Percentiles rank a stretch among this genome's conserved stretches.
phyloP scores from a whole-genome alignment of 441 rosid species.

The Biscutella laevigata region DNA sequence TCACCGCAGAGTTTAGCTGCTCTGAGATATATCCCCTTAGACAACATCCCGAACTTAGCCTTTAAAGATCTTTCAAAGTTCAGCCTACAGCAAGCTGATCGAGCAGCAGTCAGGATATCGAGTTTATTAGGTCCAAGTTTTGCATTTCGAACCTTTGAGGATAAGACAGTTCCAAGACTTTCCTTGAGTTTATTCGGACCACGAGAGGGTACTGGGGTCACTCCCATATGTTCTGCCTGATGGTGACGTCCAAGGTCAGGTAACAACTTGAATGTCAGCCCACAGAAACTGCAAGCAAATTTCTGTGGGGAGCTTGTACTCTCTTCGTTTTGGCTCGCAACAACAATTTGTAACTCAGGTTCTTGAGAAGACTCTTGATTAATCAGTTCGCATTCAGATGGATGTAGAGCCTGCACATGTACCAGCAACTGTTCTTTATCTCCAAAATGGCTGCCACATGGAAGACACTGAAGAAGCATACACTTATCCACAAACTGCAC shows the following conservation, averaged over 20 bases:
- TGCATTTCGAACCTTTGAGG: slow-evolving; percentile 56
- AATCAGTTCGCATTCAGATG: slow-evolving; percentile 38
- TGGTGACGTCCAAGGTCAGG: slow-evolving; percentile 98
- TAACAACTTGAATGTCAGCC: slow-evolving; percentile 72
- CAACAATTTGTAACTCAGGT: slow-evolving; percentile 30
- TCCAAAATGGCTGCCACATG: slow-evolving; percentile 83
- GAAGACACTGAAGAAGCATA: slow-evolving; percentile 85
- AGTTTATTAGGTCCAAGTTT: slow-evolving; percentile 75
- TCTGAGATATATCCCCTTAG: slow-evolving; percentile 63
- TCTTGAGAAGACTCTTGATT: slow-evolving; percentile 30
- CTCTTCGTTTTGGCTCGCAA: slow-evolving; percentile 34
- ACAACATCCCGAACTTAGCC: slow-evolving; percentile 58
- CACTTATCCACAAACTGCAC: slow-evolving; percentile 84
- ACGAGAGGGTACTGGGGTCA: slow-evolving; percentile 42
- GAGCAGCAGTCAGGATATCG: slow-evolving; percentile 71
- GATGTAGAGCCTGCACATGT: slow-evolving; percentile 65
- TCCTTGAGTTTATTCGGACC: slow-evolving; percentile 67
- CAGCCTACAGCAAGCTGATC: slow-evolving; percentile 73
- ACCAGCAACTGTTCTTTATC: slow-evolving; percentile 65
- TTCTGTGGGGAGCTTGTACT: slow-evolving; percentile 39
- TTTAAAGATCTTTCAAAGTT: slow-evolving; percentile 68
- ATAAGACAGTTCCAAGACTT: slow-evolving; percentile 63
- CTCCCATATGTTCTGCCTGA: slow-evolving; percentile 91
- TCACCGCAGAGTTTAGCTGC: slow-evolving; percentile 94
- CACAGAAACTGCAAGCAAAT: slow-evolving; percentile 73